phyloP scores from a whole-genome alignment of 768 basidiomycete genomes.

The Crassisporium funariophilum region DNA sequence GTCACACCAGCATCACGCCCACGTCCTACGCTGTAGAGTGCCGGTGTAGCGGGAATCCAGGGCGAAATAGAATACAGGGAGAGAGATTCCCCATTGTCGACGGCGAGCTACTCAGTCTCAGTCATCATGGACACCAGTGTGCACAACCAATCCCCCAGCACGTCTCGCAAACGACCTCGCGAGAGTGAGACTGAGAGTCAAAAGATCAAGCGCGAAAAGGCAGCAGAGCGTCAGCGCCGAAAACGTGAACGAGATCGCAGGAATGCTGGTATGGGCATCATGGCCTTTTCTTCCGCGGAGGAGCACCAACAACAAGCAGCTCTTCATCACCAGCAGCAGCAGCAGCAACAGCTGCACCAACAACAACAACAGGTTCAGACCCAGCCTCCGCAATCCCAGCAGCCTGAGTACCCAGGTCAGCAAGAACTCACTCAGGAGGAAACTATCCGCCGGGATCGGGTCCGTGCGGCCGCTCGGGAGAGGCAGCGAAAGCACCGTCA shows the following conservation, averaged over 20 bases:
- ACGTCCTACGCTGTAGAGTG: slow-evolving; percentile 19
- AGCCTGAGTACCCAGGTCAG: slow-evolving; percentile 14
- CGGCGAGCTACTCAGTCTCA: slow-evolving; percentile 3
- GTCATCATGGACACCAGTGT: slow-evolving; percentile 26
- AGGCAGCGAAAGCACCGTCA: slow-evolving; percentile 82
- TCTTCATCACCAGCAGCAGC: slow-evolving; percentile 25
- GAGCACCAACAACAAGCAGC: slow-evolving; percentile 32
- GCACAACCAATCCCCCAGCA: slow-evolving; percentile 25
- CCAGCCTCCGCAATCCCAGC: neutral
- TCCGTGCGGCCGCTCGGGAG: slow-evolving; percentile 77
- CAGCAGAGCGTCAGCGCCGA: slow-evolving; percentile 80
- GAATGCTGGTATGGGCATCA: slow-evolving; percentile 41
- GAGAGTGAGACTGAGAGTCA: slow-evolving; percentile 76
- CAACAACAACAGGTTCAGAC: slow-evolving; percentile 12
- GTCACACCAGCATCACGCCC: slow-evolving; percentile 47
- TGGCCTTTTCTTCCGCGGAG: slow-evolving; percentile 38
- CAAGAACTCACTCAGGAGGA: slow-evolving; percentile 61
- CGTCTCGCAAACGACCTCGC: slow-evolving; percentile 57
- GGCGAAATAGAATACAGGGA: slow-evolving; percentile 16
- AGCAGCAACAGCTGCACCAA: slow-evolving; percentile 12
- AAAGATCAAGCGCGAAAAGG: slow-evolving; percentile 80
- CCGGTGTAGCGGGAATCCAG: slow-evolving; percentile 14
- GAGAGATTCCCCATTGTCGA: slow-evolving; percentile 9
- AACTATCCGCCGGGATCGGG: slow-evolving; percentile 63
- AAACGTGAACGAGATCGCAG: slow-evolving; percentile 74